Conservation (phyloP, 805 yeast species). For the Candida maltosa region DNA sequence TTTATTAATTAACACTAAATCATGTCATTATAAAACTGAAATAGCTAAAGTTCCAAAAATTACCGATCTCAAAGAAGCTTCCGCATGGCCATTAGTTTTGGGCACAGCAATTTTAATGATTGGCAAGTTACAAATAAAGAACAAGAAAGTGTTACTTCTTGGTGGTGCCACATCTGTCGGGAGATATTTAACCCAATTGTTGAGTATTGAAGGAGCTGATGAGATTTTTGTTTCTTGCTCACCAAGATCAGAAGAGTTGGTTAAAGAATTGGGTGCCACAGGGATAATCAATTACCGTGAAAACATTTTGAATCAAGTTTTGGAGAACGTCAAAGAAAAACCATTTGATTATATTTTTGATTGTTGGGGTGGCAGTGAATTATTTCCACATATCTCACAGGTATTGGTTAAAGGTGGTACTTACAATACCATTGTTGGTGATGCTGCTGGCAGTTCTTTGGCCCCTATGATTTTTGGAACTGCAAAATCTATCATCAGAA, state of each 20-base stretch:
- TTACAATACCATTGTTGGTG: slow-evolving; percentile 59
- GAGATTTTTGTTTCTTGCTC: slow-evolving; percentile 60
- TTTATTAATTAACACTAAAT: slow-evolving; percentile 30
- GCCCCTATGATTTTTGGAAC: neutral
- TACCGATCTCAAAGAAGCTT: slow-evolving; percentile 53
- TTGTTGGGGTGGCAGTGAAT: slow-evolving; percentile 56
- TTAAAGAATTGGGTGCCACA: slow-evolving; percentile 54
- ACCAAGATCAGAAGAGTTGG: slow-evolving; percentile 41
- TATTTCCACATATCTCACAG: slow-evolving; percentile 39
- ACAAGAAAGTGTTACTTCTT: slow-evolving; percentile 53
- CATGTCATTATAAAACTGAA: slow-evolving; percentile 14
- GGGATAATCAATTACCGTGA: slow-evolving; percentile 54
- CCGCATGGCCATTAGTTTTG: slow-evolving; percentile 61
- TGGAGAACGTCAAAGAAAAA: slow-evolving; percentile 26
- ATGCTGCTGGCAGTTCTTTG: slow-evolving; percentile 19
- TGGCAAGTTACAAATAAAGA: slow-evolving; percentile 29
- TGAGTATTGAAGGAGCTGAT: slow-evolving; percentile 42
- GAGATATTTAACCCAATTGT: slow-evolving; percentile 50
- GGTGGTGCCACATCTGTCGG: slow-evolving; percentile 78
- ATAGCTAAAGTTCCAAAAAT: slow-evolving; percentile 51
- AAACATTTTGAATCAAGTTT: slow-evolving; percentile 24
- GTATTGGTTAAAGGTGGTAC: slow-evolving; percentile 47
- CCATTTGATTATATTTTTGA: slow-evolving; percentile 64
- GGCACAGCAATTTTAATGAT: slow-evolving; percentile 56
- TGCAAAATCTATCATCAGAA: slow-evolving; percentile 1